These are phyloP conservation scores for Pseudogymnoascus sp. DNA, from an alignment of 2,329 filamentous ascomycete genomes.

Conservation along the genomic window DNA sequence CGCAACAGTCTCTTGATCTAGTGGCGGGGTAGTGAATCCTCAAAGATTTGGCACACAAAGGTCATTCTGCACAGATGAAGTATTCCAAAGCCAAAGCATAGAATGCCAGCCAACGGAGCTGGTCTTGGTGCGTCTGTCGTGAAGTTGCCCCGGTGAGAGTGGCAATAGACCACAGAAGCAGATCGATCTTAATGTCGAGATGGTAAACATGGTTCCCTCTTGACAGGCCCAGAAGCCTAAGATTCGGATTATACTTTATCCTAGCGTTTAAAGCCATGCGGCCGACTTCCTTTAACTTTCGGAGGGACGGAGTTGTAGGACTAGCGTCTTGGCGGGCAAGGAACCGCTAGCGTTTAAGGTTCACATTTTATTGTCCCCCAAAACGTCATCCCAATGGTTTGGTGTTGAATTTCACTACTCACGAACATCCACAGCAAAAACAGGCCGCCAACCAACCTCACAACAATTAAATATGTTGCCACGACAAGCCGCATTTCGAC, in stretches of 20 bases:
- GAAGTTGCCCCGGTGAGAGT: background rate
- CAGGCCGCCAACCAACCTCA: background rate
- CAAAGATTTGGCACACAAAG: background rate
- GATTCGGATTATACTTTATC: conserved; percentile 1
- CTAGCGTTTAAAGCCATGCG: background rate
- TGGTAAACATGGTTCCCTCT: background rate
- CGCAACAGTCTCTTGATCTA: background rate
- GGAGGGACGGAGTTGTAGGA: background rate
- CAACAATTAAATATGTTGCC: background rate
- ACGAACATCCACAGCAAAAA: background rate
- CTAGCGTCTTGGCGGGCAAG: background rate
- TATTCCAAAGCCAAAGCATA: background rate
- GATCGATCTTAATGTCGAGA: background rate
- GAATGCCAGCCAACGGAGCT: background rate
- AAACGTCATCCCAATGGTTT: conserved; percentile 2
- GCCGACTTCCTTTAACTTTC: background rate
- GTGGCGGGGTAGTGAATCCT: conserved; percentile 6
- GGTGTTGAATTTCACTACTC: background rate
- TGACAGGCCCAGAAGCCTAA: background rate
- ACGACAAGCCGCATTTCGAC: conserved; percentile 17
- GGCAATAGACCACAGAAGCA: background rate
- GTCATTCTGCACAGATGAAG: background rate
- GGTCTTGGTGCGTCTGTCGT: background rate
- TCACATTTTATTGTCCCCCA: background rate
- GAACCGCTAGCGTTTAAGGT: conserved; percentile 8